Evolutionary conservation across 2,329 filamentous ascomycete species (phyloP).

Genomic region (Trichoderma oligosporum): DNA sequence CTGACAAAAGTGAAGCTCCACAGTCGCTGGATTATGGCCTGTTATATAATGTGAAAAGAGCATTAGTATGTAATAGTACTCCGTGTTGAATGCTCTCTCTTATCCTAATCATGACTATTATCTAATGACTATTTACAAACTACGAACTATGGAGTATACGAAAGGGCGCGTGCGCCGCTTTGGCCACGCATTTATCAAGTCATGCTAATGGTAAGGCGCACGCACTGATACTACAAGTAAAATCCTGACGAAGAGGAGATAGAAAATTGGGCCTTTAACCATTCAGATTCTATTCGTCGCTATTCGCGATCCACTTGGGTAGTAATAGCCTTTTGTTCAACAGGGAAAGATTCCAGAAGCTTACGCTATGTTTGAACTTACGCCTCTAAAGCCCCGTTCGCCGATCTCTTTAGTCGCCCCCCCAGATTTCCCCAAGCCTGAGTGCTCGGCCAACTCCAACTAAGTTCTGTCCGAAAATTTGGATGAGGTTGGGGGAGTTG

Average conservation of each 20-base stretch:
- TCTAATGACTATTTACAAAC: no score
- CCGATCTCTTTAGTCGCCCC: background rate
- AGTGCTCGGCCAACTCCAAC: background rate
- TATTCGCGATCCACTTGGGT: conserved; percentile 4
- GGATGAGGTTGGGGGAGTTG: background rate
- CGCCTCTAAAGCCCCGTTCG: conserved; percentile 1
- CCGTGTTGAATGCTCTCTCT: no score
- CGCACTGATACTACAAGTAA: no score
- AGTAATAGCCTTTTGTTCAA: background rate
- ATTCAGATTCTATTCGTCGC: conserved; percentile 1
- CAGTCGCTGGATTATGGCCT: no score
- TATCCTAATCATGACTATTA: no score
- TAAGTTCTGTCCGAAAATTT: no score
- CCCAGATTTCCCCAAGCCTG: conserved; percentile 9
- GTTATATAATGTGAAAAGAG: no score
- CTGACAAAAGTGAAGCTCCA: no score
- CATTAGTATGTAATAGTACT: no score
- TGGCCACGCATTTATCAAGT: background rate
- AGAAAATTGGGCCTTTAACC: background rate
- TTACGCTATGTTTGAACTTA: background rate
- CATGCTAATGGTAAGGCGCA: background rate
- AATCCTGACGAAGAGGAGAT: background rate
- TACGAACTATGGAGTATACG: no score
- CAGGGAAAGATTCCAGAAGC: conserved; percentile 11
- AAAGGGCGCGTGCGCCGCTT: background rate